Conservation (phyloP, 2,329 filamentous ascomycete species). For the Colletotrichum orbiculare region DNA sequence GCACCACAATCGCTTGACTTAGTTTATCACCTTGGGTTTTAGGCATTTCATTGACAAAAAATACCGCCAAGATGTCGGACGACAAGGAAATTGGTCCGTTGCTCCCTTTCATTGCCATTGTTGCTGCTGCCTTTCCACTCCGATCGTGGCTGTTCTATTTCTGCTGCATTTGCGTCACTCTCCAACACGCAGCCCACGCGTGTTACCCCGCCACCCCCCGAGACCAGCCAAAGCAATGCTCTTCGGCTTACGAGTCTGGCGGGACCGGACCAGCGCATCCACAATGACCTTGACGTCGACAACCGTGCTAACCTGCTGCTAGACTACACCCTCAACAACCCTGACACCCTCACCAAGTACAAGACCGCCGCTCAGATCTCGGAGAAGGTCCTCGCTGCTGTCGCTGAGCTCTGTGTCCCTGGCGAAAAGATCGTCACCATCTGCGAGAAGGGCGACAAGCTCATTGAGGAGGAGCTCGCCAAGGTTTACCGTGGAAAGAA, state of each 20-base stretch:
- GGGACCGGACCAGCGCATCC: slow-evolving; percentile 10
- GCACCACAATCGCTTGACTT: slow-evolving; percentile 33
- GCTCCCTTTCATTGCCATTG: slow-evolving; percentile 2
- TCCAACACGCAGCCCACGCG: slow-evolving; percentile 39
- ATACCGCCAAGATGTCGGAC: slow-evolving; percentile 55
- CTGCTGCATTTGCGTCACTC: slow-evolving; percentile 40
- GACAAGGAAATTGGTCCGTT: slow-evolving; percentile 58
- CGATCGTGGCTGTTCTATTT: slow-evolving; percentile 11
- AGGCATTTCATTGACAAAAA: slow-evolving; percentile 31
- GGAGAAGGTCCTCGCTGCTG: slow-evolving; percentile 92
- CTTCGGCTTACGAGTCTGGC: slow-evolving; percentile 17
- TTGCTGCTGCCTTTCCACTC: slow-evolving; percentile 14
- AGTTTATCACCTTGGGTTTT: slow-evolving; percentile 17
- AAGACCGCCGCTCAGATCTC: slow-evolving; percentile 96
- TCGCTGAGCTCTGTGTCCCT: slow-evolving; percentile 78
- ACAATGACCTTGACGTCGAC: slow-evolving; percentile 2
- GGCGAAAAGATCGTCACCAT: slow-evolving; percentile 93
- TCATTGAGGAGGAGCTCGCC: slow-evolving; percentile 90
- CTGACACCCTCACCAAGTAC: slow-evolving; percentile 98
- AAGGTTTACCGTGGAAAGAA: slow-evolving; percentile 99
- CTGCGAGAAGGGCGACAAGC: slow-evolving; percentile 95
- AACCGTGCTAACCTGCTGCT: slow-evolving; percentile 20
- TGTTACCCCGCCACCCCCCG: slow-evolving; percentile 27
- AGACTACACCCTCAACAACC: slow-evolving; percentile 93
- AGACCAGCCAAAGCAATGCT: slow-evolving; percentile 14